Conservation (phyloP, 495 filamentous ascomycete species). For the Friedmanniomyces simplex region DNA sequence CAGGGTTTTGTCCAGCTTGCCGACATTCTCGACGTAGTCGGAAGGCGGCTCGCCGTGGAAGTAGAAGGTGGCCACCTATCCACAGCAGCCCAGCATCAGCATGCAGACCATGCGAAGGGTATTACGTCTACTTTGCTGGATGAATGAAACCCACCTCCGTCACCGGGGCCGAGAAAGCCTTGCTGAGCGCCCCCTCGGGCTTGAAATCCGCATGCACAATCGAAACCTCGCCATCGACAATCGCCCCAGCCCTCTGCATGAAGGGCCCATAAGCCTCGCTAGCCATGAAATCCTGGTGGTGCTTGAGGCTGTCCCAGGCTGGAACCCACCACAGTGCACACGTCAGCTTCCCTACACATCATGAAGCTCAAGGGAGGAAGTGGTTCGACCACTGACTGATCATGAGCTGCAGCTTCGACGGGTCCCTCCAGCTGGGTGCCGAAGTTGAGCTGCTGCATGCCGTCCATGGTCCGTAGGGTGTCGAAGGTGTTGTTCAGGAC, state of each 20-base stretch:
- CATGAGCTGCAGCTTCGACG: slow-evolving; percentile 7
- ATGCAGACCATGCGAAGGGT: no score
- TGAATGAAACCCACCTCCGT: slow-evolving; percentile 2
- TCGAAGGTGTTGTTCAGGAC: slow-evolving; percentile 8
- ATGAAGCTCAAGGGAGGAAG: not conserved
- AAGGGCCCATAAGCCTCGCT: slow-evolving; percentile 10
- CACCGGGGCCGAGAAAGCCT: slow-evolving; percentile 14
- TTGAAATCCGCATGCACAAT: slow-evolving; percentile 20
- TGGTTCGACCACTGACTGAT: slow-evolving; percentile 7
- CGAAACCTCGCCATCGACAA: not conserved
- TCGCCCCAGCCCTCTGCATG: slow-evolving; percentile 1
- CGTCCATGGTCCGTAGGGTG: slow-evolving; percentile 11
- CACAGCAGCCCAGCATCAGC: not conserved
- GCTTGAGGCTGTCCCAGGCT: slow-evolving; percentile 16
- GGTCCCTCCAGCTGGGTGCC: slow-evolving; percentile 10
- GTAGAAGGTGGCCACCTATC: slow-evolving; percentile 13
- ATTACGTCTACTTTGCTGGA: no score
- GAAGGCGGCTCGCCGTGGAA: slow-evolving; percentile 16
- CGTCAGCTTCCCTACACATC: no score
- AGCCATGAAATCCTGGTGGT: slow-evolving; percentile 18
- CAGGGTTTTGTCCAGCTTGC: slow-evolving; percentile 5
- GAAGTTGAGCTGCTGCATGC: slow-evolving; percentile 18
- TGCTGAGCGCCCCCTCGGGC: slow-evolving; percentile 5
- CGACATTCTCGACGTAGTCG: slow-evolving; percentile 4
- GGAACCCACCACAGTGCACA: not conserved